A percentile compares a stretch with the other conserved stretches of the same genome.
Evolutionary conservation across 345 rosid species (phyloP).

Genomic region (Erysimum cheiranthoides): DNA sequence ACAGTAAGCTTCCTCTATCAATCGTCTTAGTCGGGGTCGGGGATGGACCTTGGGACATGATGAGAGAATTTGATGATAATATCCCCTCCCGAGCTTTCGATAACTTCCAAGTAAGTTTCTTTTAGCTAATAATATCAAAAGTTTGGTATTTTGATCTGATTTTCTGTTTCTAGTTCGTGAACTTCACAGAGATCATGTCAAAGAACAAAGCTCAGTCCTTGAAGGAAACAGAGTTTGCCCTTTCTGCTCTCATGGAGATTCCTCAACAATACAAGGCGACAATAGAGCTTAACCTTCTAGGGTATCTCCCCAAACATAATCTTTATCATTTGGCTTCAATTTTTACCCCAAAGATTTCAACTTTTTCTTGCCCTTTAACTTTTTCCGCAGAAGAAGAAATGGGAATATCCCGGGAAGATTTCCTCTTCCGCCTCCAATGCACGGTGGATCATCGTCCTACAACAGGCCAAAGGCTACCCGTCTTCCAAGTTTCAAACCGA

Average conservation of each 20-base stretch:
- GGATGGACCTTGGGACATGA: constrained; percentile 99
- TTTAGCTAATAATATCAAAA: neutral
- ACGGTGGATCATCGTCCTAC: constrained; percentile 51
- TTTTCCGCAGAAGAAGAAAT: constrained; percentile 52
- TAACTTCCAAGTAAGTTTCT: constrained; percentile 79
- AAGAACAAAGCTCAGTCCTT: constrained; percentile 61
- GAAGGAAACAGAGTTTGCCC: constrained; percentile 92
- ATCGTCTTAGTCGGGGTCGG: constrained; percentile 94
- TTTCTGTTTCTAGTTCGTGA: constrained; percentile 74
- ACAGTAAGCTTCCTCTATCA: constrained; percentile 76
- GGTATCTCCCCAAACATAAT: constrained; percentile 78
- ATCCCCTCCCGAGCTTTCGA: constrained; percentile 95
- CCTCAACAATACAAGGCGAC: constrained; percentile 97
- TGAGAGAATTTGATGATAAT: constrained; percentile 96
- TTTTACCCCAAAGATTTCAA: constrained; percentile 9
- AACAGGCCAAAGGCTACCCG: constrained; percentile 49
- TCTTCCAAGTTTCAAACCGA: constrained; percentile 59
- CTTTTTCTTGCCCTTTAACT: neutral
- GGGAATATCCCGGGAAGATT: constrained; percentile 64
- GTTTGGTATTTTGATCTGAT: constrained; percentile 21
- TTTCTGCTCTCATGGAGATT: constrained; percentile 93
- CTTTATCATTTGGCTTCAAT: constrained; percentile 47
- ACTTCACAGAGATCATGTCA: constrained; percentile 89
- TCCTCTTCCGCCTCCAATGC: constrained; percentile 80
- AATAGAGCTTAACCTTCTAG: constrained; percentile 77